Evolutionary conservation across 352 stramenopile species (phyloP), one percentile per base, ranked within the genome.

Genomic region (Phytopythium montanum): DNA sequence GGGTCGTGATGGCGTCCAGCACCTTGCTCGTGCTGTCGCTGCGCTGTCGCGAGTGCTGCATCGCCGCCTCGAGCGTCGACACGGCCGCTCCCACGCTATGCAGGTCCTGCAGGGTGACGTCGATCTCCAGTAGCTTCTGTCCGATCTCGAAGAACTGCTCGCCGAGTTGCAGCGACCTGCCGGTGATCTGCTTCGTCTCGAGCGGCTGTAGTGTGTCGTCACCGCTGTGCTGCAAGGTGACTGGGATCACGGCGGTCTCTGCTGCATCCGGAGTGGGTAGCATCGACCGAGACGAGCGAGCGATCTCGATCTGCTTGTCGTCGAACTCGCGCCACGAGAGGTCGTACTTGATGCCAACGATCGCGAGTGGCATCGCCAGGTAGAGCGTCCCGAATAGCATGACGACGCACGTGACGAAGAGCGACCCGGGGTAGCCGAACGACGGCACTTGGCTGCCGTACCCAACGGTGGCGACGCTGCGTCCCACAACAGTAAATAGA

Each of bases 321-420:
- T 79, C 62, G 23, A 74, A 62, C 41, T 73, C 61, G 25, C 51
- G 48, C 73, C 73, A 81, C 5, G 65, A 70, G 7, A 73, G 42
- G 34, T 81, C 62, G 64, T 83, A 88, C 29, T 77, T 78, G 25
- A 83, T 81, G 2, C 74, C 76, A 48, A 87, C 44, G 62, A 85
- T 81, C 3, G 68, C 75, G 10, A 87, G 54, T n/a, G 75, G 76
- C 76, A 87, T 85, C 7, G 76, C 66, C 21, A 87, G 59, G 45
- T 85, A 87, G 31, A 85, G 48, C 16, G 70, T 64, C 0, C 75
- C 76, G 44, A 87, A 85, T 36, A 87, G 66, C 75, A 87, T 87
- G n/a, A 79, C 70, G 25, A 76, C 53, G 36, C 62, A 72, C 14
- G 69, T 57, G 16, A 87, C 44, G 12, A 75, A 13, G 14, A 84